Evolutionary conservation across 1,139 yeast species (phyloP), one percentile per base, ranked within the genome.

Genomic region (Pneumocystis murina): DNA sequence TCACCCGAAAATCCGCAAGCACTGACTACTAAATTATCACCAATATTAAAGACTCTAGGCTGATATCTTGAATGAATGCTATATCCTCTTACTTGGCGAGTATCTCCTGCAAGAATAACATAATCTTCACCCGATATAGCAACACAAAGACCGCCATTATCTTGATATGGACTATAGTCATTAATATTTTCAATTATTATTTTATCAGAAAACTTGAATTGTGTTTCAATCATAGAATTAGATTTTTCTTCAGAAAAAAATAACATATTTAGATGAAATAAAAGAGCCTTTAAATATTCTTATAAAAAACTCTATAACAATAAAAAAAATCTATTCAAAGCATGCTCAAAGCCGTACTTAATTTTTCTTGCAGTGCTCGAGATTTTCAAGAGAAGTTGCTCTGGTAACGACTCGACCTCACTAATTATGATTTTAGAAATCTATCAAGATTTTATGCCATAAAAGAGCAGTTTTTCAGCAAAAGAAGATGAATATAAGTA

Each of bases 101-200:
- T 92, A 75, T 94, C 98, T 62, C 98, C 97, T 0, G 99, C 98
- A 67, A 92, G 80, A 57, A 92, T 94, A 39, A 96, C 97, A 72
- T 90, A 92, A 75, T 92, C 97, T 73, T 88, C 88, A 61, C 99
- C 98, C 2, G 98, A 97, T 75, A 92, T 92, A 66, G 97, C 99
- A 69, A 92, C 78, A 65, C 91, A 92, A 7, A 97, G 91, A 71
- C 99, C 99, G 70, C 99, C 99, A 72, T 91, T 90, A 75, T 92
- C 97, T 68, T 55, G 30, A 62, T 57, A 58, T 10, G 60, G 60
- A 12, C 43, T 58, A 20, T 20, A 30, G 10, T 3, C 30, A 58
- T 40, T 58, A 40, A 30, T 24, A 12, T 14, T 10, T 6, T 24
- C 14, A 10, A n/a, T 16, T 24, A 28, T 14, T 20, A 14, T 6